A percentile compares a stretch with the other conserved stretches of the same genome.
phyloP scores from a whole-genome alignment of 441 rosid species.

The Geranium incanum region DNA sequence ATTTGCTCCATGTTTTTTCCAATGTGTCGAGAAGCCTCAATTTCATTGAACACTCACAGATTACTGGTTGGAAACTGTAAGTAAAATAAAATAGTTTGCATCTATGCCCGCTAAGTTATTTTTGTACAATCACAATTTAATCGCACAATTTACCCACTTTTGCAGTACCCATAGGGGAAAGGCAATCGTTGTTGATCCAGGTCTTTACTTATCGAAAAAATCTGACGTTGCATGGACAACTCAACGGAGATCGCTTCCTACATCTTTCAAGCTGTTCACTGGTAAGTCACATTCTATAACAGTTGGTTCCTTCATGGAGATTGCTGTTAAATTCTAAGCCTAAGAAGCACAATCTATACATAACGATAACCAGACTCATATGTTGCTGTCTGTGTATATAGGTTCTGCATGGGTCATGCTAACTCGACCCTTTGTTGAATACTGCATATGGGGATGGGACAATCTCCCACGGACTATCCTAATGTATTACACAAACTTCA shows the following conservation, averaged over 20 bases:
- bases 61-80: constrained; percentile 92
- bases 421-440: constrained; percentile 57
- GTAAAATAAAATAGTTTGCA: constrained; percentile 21
- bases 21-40: constrained; percentile 66
- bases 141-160: constrained; percentile 10
- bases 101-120: constrained; percentile 8
- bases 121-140: background rate
- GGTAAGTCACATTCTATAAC: constrained; percentile 30
- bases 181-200: constrained; percentile 84
- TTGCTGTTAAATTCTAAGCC: background rate
- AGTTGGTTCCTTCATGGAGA: background rate
- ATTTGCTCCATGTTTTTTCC: constrained; percentile 65
- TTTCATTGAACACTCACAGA: constrained; percentile 72
- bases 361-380: background rate
- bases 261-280: constrained; percentile 78
- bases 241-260: constrained; percentile 78
- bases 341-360: background rate
- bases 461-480: constrained; percentile 72
- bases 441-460: constrained; percentile 87
- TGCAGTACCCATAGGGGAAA: constrained; percentile 75
- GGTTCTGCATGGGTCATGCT: constrained; percentile 92
- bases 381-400: constrained; percentile 18
- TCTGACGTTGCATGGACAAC: constrained; percentile 77
- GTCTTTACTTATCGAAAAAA: constrained; percentile 77
- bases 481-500: constrained; percentile 79